Base-by-base conservation (phyloP, 352 stramenopile genomes). In the Globisporangium ultimum region DNA sequence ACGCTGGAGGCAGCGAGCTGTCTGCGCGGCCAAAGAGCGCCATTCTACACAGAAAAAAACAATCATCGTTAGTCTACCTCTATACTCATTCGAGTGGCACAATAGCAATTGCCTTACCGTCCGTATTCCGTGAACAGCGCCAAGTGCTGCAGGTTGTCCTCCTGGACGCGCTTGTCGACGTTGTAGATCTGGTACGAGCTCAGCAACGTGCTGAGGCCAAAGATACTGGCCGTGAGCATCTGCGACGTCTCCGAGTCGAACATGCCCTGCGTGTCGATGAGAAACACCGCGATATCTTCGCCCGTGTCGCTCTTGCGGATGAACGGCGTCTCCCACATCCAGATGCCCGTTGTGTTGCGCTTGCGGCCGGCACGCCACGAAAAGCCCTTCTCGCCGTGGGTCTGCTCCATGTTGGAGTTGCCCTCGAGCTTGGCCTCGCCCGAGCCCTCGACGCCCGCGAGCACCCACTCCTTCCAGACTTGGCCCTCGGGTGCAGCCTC, bases 181-280 rank as follows among this genome's bases (percentile, higher is more conserved):
- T 99, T 99, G 77, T 99, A 99, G 70, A 99, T 99, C 74, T 99
- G 96, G 68, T 98, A 98, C 65, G 80, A 93, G 48, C 88, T 96
- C 41, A 99, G 72, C 42, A 99, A 67, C 40, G 97, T 99, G 58
- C 84, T 98, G 1, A 99, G 72, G 6, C 97, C 97, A 77, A 99
- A 99, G 73, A 99, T 99, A 63, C 89, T 98, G 4, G 96, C 93
- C 21, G 97, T 99, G 48, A 99, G 86, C 68, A 97, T 96, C 85
- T 99, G 98, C 51, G 94, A 98, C 34, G 97, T 99, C 74, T 99
- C 96, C 51, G 98, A 97, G 67, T 99, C 97, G 76, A 99, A 99
- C 95, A 99, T 99, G 45, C 97, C 97, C 74, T 99, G 97, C 11
- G 97, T 99, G 74, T 99, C 97, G 48, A 99, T 97, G 10, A 99